A percentile compares a stretch with the other conserved stretches of the same genome.
Conservation (phyloP, 2,329 filamentous ascomycete genomes). For the Diaporthe helianthi region DNA sequence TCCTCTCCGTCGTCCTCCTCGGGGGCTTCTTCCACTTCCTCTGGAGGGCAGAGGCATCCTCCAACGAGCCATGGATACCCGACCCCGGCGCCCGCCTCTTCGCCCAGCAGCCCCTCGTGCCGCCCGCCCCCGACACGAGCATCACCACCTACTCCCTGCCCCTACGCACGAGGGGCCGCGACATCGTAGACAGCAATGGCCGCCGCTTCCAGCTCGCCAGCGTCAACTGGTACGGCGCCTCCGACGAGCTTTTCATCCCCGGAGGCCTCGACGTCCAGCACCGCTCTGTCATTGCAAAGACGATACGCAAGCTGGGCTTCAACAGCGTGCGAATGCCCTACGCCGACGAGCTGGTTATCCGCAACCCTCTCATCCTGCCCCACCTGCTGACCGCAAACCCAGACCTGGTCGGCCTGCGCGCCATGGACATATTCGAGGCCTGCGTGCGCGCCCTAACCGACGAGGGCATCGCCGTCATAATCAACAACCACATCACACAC, state of each 20-base stretch:
- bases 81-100: constrained; percentile 56
- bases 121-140: constrained; percentile 50
- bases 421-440: constrained; percentile 68
- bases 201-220: constrained; percentile 68
- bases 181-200: constrained; percentile 65
- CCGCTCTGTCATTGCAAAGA: constrained; percentile 64
- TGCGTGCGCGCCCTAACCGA: constrained; percentile 66
- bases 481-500: constrained; percentile 75
- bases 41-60: constrained; percentile 53
- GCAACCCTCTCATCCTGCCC: constrained; percentile 62
- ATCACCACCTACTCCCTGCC: constrained; percentile 62
- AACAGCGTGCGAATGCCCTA: constrained; percentile 75
- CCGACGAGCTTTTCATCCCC: constrained; percentile 70
- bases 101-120: constrained; percentile 54
- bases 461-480: constrained; percentile 67
- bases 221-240: constrained; percentile 76
- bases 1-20: constrained; percentile 46
- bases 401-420: constrained; percentile 62
- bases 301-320: constrained; percentile 69
- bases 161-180: constrained; percentile 63
- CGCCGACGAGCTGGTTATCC: constrained; percentile 70
- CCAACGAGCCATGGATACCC: constrained; percentile 56
- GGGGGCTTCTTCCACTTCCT: constrained; percentile 51
- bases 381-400: constrained; percentile 63
- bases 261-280: constrained; percentile 70